Evolutionary conservation across 75 land plant species (phyloP).

Genomic region (Cryptomeria japonica): DNA sequence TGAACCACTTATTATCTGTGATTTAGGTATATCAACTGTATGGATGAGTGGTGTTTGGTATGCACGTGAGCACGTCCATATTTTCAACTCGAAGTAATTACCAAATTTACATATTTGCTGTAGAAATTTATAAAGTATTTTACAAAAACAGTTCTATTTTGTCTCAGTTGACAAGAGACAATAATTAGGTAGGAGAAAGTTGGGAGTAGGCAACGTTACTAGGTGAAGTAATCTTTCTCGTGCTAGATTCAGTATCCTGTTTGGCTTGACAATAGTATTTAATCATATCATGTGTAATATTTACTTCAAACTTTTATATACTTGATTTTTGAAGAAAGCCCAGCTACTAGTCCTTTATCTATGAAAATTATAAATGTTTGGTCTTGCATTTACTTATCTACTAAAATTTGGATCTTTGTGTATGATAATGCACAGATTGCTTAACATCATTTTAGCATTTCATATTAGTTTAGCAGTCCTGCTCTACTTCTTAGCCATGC

Average conservation of each 20-base stretch:
- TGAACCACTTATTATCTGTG: not conserved
- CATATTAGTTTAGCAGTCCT: not conserved
- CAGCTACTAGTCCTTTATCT: not conserved
- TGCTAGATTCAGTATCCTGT: not conserved
- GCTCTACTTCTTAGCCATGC: not conserved
- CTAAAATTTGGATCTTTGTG: not conserved
- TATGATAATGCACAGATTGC: not conserved
- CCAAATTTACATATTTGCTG: no score
- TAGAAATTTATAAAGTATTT: not conserved
- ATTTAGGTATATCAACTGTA: not conserved
- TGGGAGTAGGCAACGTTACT: not conserved
- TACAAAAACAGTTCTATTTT: not conserved
- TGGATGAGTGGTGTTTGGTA: not conserved
- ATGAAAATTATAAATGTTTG: not conserved
- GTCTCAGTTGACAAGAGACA: not conserved
- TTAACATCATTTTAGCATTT: not conserved
- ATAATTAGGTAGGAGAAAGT: not conserved
- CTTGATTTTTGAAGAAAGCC: not conserved
- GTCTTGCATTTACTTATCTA: not conserved
- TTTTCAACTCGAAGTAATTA: not conserved
- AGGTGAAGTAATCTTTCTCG: not conserved
- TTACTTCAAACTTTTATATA: not conserved
- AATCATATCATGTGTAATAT: not conserved
- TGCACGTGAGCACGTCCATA: not conserved
- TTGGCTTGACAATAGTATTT: not conserved